Conservation (phyloP, 2,329 filamentous ascomycete species). For the Diaporthe amygdali region DNA sequence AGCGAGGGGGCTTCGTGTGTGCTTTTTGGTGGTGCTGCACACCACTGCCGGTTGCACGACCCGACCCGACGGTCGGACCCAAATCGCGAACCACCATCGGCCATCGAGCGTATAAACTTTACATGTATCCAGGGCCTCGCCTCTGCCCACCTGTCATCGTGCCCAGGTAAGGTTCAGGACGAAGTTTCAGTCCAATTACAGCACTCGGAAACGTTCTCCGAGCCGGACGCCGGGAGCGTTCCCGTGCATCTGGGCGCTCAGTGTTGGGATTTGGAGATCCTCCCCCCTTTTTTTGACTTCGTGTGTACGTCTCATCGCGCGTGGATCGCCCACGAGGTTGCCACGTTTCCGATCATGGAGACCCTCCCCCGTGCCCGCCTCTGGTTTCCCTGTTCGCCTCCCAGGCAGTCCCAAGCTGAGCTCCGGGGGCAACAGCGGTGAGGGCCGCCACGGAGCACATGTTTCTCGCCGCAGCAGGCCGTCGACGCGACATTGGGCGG, state of each 20-base stretch:
- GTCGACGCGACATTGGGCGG: background rate
- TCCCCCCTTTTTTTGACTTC: background rate
- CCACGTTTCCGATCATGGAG: slow-evolving; percentile 15
- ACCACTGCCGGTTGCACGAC: slow-evolving; percentile 3
- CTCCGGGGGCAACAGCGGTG: background rate
- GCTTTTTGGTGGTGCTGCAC: slow-evolving; percentile 1
- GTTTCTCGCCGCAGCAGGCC: background rate
- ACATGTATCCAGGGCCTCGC: background rate
- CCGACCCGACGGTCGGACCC: slow-evolving; percentile 8
- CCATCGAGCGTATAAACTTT: background rate
- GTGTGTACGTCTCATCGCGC: slow-evolving; percentile 8
- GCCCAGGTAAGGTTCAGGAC: background rate
- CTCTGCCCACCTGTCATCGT: background rate
- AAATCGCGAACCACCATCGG: background rate
- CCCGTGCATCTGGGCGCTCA: background rate
- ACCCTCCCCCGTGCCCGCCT: background rate
- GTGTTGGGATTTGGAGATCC: background rate
- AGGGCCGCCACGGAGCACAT: background rate
- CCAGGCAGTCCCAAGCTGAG: background rate
- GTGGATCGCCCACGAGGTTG: slow-evolving; percentile 13
- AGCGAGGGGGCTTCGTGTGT: background rate
- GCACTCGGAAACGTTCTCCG: background rate
- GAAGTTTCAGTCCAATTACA: background rate
- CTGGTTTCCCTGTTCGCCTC: background rate
- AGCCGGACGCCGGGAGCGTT: background rate